Base-by-base conservation (phyloP, 495 filamentous ascomycete species). In the Entonaema liquescens region DNA sequence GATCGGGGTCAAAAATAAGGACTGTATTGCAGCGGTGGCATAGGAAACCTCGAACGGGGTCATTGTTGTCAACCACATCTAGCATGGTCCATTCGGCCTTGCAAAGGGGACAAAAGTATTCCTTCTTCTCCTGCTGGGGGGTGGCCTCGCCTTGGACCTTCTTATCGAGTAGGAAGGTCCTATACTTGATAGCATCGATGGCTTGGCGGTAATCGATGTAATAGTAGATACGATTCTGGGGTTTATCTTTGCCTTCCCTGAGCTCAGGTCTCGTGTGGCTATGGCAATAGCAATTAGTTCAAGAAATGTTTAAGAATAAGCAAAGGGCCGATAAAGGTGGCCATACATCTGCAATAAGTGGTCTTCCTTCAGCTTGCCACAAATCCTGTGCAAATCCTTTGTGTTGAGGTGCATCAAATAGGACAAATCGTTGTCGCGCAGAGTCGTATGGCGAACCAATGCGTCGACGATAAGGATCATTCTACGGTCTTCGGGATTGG, bases 111-210 rank as follows among this genome's bases (percentile, higher is more conserved):
- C 95, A 99, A 42, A 88, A 88, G 71, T 92, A 97, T 76, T 97
- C 95, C 79, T 97, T 97, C 72, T 90, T 89, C 76, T 98, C 96
- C 31, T 90, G 88, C 28, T 87, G 89, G 1, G 93, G 92, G 29
- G 90, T 89, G 61, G 92, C 91, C 63, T 91, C 89, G 13, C 87
- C 86, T 76, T 97, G 93, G 68, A 98, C 93, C 21, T 88, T 89
- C 76, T 93, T 91, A 59, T 93, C 93, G 63, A 97, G 83, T 55
- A 88, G 87, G 77, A 93, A 93, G 59, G 97, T 89, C 70, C 92
- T 90, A 83, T 91, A 99, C 75, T 99, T 99, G 83, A 97, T 94
- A 13, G 93, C 94, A 79, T 99, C 95, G 78, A 99, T 91, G 61
- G 94, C 92, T 38, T 91, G 92, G 59, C 95, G 93, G 73, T 95